Evolutionary conservation across 1,284 basidiomycete species (phyloP).

Genomic region (Naganishia cerealis): DNA sequence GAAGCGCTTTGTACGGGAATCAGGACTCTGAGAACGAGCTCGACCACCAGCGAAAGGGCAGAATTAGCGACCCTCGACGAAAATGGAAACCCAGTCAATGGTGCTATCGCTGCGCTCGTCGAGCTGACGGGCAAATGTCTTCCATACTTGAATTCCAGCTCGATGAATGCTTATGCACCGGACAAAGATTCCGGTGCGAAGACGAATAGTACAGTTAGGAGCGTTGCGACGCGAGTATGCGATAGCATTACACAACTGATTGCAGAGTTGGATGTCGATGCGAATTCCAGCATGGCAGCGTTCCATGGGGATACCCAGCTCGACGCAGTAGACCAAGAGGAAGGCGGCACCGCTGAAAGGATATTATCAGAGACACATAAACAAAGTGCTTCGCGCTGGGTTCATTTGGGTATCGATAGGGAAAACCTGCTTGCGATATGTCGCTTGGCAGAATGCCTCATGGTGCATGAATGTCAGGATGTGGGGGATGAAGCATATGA

Average conservation of each 20-base stretch:
- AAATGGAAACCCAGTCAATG: background rate
- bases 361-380: background rate
- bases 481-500: background rate
- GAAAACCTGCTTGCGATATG: constrained; percentile 7
- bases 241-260: constrained; percentile 4
- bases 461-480: constrained; percentile 3
- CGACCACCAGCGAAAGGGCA: background rate
- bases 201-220: background rate
- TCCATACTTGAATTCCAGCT: background rate
- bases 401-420: constrained; percentile 7
- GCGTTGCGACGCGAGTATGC: constrained; percentile 8
- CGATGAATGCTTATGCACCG: background rate
- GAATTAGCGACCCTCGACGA: background rate
- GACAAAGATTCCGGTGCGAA: too few species aligned
- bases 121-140: background rate
- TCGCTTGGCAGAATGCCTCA: constrained; percentile 9
- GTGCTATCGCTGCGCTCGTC: background rate
- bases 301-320: background rate
- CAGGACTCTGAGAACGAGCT: background rate
- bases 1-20: constrained; percentile 7
- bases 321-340: background rate
- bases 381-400: constrained; percentile 1
- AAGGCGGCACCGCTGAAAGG: background rate
- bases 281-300: background rate
- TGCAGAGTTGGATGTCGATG: background rate